phyloP scores from a whole-genome alignment of 768 basidiomycete genomes.

The Dacryopinax primogenitus region DNA sequence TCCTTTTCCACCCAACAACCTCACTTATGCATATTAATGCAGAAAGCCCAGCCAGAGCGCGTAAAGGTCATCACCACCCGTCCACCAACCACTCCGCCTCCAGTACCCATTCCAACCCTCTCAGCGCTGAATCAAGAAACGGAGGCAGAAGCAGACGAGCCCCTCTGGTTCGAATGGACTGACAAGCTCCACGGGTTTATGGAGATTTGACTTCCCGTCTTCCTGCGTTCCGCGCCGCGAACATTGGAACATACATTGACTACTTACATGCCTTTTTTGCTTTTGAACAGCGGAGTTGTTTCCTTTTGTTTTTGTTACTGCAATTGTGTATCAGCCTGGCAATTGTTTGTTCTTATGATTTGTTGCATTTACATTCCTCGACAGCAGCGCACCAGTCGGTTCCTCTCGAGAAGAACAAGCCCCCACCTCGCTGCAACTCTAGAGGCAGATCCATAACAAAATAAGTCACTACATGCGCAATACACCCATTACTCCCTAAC shows the following conservation, averaged over 20 bases:
- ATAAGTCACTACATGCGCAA: too few species aligned
- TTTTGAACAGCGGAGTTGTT: neutral
- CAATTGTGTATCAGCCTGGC: slow-evolving; percentile 5
- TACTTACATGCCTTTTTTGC: neutral
- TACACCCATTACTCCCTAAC: slow-evolving; percentile 37
- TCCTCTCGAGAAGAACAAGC: neutral
- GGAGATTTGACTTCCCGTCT: neutral
- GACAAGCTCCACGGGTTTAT: neutral
- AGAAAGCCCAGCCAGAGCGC: neutral
- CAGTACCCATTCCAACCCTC: neutral
- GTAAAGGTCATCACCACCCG: neutral
- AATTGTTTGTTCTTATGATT: neutral
- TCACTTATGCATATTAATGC: too few species aligned
- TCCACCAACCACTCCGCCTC: neutral
- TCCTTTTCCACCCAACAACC: too few species aligned
- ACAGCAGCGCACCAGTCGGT: neutral
- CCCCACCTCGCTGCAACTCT: too few species aligned
- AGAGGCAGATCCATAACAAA: too few species aligned
- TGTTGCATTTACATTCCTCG: neutral
- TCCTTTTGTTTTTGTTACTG: neutral
- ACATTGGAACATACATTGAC: neutral
- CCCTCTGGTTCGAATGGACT: slow-evolving; percentile 1
- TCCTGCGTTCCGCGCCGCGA: neutral
- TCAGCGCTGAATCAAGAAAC: neutral
- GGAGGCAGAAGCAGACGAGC: neutral